Percentiles rank a stretch among this genome's conserved stretches.
These are phyloP conservation scores for Glycine soja DNA, from an alignment of 306 rosid species.

Conservation along the genomic window DNA sequence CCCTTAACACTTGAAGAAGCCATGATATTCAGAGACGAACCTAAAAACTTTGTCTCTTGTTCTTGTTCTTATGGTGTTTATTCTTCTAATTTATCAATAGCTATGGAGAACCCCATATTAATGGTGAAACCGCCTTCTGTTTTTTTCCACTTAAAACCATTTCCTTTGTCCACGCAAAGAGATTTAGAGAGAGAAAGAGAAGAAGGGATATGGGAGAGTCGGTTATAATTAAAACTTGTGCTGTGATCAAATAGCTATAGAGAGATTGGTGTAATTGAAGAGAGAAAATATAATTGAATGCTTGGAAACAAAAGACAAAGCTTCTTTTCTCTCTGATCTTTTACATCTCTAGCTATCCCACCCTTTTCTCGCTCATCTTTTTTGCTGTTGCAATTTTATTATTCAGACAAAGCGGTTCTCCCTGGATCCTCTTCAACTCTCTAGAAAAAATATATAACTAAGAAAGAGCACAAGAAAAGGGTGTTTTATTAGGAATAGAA, in stretches of 20 bases:
- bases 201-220: conserved; percentile 45
- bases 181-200: conserved; percentile 23
- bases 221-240: conserved; percentile 37
- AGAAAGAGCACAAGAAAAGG: conserved; percentile 40
- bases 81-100: conserved; percentile 22
- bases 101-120: conserved; percentile 58
- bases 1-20: conserved; percentile 69
- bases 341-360: background rate
- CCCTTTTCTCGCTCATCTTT: conserved; percentile 39
- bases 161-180: conserved; percentile 34
- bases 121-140: conserved; percentile 57
- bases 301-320: conserved; percentile 54
- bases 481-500: background rate
- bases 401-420: conserved; percentile 61
- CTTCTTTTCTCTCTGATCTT: conserved; percentile 19
- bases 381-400: conserved; percentile 24
- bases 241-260: conserved; percentile 35
- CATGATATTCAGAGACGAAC: conserved; percentile 55
- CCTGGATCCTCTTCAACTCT: conserved; percentile 37
- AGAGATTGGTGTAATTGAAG: conserved; percentile 16
- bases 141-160: conserved; percentile 48
- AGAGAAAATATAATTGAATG: conserved; percentile 58
- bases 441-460: conserved; percentile 20
- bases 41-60: conserved; percentile 50
- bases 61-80: conserved; percentile 26